Evolutionary conservation across 805 yeast genomes (phyloP).

Genomic region (Saccharomycopsis sp.): DNA sequence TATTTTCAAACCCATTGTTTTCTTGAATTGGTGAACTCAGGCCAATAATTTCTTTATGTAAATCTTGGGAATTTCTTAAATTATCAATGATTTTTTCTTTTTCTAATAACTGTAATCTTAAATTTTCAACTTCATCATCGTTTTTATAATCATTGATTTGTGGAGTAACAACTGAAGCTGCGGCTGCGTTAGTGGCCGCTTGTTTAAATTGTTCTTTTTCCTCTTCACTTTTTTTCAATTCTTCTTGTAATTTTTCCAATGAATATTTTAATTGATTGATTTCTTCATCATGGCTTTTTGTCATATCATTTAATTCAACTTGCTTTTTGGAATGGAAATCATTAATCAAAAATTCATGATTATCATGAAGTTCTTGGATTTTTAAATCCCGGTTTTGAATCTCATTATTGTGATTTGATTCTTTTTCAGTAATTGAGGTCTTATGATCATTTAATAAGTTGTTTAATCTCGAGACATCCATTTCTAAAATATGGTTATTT

Average conservation of each 20-base stretch:
- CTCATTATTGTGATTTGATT: background rate
- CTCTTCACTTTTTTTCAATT: background rate
- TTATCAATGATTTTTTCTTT: slow-evolving; percentile 7
- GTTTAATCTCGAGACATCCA: background rate
- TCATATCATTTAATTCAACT: background rate
- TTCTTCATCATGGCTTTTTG: background rate
- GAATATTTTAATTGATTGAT: background rate
- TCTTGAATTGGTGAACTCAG: slow-evolving; percentile 9
- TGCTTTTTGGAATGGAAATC: background rate
- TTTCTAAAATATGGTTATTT: slow-evolving; percentile 20
- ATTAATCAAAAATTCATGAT: too few species aligned
- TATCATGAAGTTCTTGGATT: background rate
- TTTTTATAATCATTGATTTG: too few species aligned
- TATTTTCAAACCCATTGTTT: too few species aligned
- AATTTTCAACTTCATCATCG: slow-evolving; percentile 6
- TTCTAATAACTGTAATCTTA: slow-evolving; percentile 6
- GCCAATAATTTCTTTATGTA: background rate
- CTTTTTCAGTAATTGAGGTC: too few species aligned
- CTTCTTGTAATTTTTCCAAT: background rate
- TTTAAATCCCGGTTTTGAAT: background rate
- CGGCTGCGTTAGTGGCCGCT: too few species aligned
- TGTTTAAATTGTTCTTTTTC: too few species aligned
- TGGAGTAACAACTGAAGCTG: too few species aligned
- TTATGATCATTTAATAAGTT: background rate
- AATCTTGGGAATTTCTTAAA: background rate